These are phyloP conservation scores for Purpureocillium lavendulum DNA, from an alignment of 2,329 filamentous ascomycete species.

Conservation along the genomic window DNA sequence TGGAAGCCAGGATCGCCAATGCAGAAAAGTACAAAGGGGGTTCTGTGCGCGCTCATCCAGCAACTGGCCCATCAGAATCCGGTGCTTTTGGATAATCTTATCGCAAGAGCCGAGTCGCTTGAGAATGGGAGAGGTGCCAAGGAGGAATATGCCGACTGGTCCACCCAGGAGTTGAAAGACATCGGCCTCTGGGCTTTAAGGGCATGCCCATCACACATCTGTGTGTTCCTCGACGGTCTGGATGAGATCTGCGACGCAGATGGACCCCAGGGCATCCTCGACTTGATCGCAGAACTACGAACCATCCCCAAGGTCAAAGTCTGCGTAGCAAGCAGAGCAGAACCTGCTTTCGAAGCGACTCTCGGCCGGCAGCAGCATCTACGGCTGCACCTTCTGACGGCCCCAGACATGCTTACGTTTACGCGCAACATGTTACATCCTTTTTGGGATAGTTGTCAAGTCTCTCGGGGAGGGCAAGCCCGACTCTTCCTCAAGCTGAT, in stretches of 20 bases:
- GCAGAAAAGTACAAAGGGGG: slow-evolving; percentile 16
- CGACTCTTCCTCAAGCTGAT: not conserved
- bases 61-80: no score
- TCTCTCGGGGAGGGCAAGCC: no score
- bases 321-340: slow-evolving; percentile 9
- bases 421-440: not conserved
- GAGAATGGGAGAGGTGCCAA: no score
- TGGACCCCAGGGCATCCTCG: no score
- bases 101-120: no score
- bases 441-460: no score
- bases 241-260: no score
- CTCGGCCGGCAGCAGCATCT: not conserved
- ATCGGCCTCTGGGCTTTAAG: no score
- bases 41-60: no score
- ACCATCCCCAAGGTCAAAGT: slow-evolving; percentile 6
- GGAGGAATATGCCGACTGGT: slow-evolving; percentile 9
- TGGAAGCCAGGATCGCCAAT: slow-evolving; percentile 18
- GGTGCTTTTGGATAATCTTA: no score
- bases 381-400: slow-evolving; percentile 2
- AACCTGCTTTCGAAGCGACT: not conserved
- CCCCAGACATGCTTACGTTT: slow-evolving; percentile 1
- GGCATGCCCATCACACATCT: slow-evolving; percentile 1
- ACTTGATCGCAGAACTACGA: slow-evolving; percentile 2
- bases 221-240: slow-evolving; percentile 12
- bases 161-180: not conserved